Evolutionary conservation across 108 stramenopile genomes (phyloP).

Genomic region (Pseudonitzschia multiseries): DNA sequence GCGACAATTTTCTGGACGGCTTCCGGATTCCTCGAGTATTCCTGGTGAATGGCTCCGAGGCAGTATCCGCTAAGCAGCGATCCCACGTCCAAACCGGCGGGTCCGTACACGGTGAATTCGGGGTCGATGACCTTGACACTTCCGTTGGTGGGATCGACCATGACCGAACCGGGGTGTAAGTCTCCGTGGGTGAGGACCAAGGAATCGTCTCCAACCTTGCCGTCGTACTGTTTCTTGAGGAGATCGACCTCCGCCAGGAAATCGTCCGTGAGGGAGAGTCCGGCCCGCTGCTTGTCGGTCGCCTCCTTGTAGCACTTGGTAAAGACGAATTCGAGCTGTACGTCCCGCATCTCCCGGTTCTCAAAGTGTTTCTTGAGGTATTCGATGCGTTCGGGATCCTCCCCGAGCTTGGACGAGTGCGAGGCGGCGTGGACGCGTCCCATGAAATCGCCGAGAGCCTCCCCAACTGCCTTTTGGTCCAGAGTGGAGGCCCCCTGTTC

Average conservation of each 20-base stretch:
- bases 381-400: slow-evolving; percentile 35
- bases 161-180: slow-evolving; percentile 81
- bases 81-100: slow-evolving; percentile 81
- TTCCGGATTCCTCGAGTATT: slow-evolving; percentile 36
- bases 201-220: slow-evolving; percentile 33
- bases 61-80: slow-evolving; percentile 72
- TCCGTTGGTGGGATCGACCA: slow-evolving; percentile 46
- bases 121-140: slow-evolving; percentile 76
- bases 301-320: slow-evolving; percentile 78
- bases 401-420: slow-evolving; percentile 45
- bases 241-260: slow-evolving; percentile 64
- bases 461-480: slow-evolving; percentile 45
- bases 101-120: slow-evolving; percentile 84
- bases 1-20: slow-evolving; percentile 45
- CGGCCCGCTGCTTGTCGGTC: slow-evolving; percentile 60
- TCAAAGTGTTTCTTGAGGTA: slow-evolving; percentile 58
- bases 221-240: slow-evolving; percentile 67
- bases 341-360: slow-evolving; percentile 75
- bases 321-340: slow-evolving; percentile 82
- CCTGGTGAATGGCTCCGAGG: slow-evolving; percentile 70
- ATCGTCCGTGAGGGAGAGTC: slow-evolving; percentile 47
- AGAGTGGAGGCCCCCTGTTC: neutral
- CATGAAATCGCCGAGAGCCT: slow-evolving; percentile 73
- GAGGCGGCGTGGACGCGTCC: slow-evolving; percentile 69
- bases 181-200: slow-evolving; percentile 77